These are phyloP conservation scores for Lachancea mirantina DNA, from an alignment of 805 yeast species.

Conservation along the genomic window DNA sequence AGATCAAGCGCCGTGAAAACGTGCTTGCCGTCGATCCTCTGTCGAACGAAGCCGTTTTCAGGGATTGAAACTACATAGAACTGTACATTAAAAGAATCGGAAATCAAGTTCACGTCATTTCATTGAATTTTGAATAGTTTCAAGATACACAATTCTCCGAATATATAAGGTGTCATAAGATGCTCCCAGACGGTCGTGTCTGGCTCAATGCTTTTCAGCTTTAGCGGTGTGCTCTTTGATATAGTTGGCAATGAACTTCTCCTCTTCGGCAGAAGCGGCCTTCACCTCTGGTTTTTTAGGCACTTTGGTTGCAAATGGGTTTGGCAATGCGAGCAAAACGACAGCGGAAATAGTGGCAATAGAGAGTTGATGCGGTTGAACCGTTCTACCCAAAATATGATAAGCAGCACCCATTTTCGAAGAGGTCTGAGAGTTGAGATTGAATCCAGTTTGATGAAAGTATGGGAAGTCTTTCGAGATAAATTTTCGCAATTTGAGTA, in stretches of 20 bases:
- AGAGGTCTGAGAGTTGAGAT: too few relatives aligned
- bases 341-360: conserved; percentile 61
- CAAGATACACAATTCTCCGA: too few relatives aligned
- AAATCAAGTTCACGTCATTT: too few relatives aligned
- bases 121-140: too few relatives aligned
- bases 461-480: too few relatives aligned
- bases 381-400: conserved; percentile 67
- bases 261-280: conserved; percentile 83
- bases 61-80: conserved; percentile 16
- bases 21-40: conserved; percentile 76
- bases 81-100: neutral
- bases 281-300: conserved; percentile 61
- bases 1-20: conserved; percentile 66
- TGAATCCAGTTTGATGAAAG: too few relatives aligned
- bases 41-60: conserved; percentile 70
- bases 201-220: conserved; percentile 24
- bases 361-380: conserved; percentile 58
- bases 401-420: conserved; percentile 69
- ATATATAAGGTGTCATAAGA: too few relatives aligned
- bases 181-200: neutral
- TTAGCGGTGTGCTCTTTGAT: conserved; percentile 36
- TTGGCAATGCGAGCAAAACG: conserved; percentile 56
- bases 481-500: too few relatives aligned
- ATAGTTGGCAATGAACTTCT: conserved; percentile 73
- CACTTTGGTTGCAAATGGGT: conserved; percentile 54